phyloP scores from a whole-genome alignment of 805 yeast species.

The Candida endomychidarum region DNA sequence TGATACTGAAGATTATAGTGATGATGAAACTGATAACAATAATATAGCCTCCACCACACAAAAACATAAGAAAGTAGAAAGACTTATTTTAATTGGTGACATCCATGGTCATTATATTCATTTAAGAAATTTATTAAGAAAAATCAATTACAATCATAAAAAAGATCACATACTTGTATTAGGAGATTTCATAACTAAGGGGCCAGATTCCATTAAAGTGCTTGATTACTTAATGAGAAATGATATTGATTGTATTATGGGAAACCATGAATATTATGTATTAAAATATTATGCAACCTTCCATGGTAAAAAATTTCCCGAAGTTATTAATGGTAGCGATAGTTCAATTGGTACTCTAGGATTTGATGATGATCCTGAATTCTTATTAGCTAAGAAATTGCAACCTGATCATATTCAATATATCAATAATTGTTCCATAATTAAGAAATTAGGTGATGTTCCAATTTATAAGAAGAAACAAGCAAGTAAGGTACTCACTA shows the following conservation, averaged over 20 bases:
- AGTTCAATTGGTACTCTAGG: slow-evolving; percentile 13
- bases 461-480: slow-evolving; percentile 39
- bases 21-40: background rate
- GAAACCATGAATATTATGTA: slow-evolving; percentile 83
- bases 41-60: no score
- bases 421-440: slow-evolving; percentile 62
- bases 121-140: slow-evolving; percentile 51
- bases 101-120: slow-evolving; percentile 76
- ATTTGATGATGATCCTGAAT: slow-evolving; percentile 39
- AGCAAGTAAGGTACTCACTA: slow-evolving; percentile 24
- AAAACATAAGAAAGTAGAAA: slow-evolving; percentile 33
- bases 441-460: slow-evolving; percentile 60
- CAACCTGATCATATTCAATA: slow-evolving; percentile 61
- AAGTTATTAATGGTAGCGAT: slow-evolving; percentile 17
- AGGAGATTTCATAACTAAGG: slow-evolving; percentile 88
- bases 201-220: slow-evolving; percentile 70
- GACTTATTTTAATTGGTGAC: slow-evolving; percentile 79
- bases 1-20: slow-evolving; percentile 11
- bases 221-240: slow-evolving; percentile 60
- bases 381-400: slow-evolving; percentile 50
- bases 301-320: slow-evolving; percentile 48
- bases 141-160: slow-evolving; percentile 45
- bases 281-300: slow-evolving; percentile 61
- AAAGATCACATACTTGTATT: slow-evolving; percentile 64
- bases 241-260: slow-evolving; percentile 72